phyloP scores from a whole-genome alignment of 148 eudicot species.

The Cornus suecica region DNA sequence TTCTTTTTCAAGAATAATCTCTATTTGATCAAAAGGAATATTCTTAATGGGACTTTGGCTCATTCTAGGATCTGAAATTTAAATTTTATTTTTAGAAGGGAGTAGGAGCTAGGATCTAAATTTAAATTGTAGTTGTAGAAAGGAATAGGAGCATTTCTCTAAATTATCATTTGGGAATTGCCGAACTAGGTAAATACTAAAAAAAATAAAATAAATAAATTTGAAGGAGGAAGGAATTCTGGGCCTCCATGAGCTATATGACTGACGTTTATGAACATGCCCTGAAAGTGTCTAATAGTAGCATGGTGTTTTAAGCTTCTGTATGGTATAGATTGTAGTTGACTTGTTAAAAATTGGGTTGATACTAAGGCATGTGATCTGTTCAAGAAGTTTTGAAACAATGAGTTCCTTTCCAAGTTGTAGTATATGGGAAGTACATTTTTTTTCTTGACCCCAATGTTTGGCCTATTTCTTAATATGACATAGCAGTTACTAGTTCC shows the following conservation, averaged over 20 bases:
- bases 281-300: background rate
- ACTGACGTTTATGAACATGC: background rate
- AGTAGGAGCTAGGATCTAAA: no score
- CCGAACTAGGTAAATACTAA: background rate
- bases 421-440: background rate
- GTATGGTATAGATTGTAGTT: background rate
- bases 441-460: background rate
- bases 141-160: no score
- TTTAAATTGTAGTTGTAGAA: no score
- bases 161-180: background rate
- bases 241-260: background rate
- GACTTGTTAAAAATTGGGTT: background rate
- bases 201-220: no score
- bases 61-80: no score
- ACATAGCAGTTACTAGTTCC: background rate
- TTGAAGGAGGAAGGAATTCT: background rate
- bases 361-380: background rate
- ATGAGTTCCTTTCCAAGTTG: background rate
- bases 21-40: background rate
- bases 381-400: no score
- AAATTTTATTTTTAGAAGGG: no score
- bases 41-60: background rate
- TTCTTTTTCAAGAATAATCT: background rate
- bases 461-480: constrained; percentile 4
- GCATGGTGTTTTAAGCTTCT: background rate